These are phyloP conservation scores for Kluyveromyces aestuarii DNA, from an alignment of 805 yeast genomes.

Conservation along the genomic window DNA sequence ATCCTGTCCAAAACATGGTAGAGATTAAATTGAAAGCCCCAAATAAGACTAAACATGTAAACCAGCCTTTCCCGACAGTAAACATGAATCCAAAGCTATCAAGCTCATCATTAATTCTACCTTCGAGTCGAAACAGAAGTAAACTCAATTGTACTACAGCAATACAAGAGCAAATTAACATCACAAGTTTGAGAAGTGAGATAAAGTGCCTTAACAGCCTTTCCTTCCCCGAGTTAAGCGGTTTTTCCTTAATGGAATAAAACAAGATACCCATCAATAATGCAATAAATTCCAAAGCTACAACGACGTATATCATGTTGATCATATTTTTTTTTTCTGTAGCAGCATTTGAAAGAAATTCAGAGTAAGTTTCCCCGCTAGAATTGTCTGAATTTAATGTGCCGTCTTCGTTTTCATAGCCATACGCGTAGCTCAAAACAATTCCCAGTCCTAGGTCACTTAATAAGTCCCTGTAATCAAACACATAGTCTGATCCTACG, in stretches of 20 bases:
- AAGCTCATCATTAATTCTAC: conserved; percentile 17
- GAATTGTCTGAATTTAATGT: neutral
- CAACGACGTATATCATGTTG: conserved; percentile 11
- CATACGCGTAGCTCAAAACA: conserved; percentile 24
- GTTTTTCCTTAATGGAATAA: conserved; percentile 20
- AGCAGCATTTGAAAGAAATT: conserved; percentile 8
- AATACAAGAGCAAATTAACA: conserved; percentile 15
- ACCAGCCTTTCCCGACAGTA: conserved; percentile 20
- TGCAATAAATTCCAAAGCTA: conserved; percentile 8
- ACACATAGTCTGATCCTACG: conserved; percentile 14
- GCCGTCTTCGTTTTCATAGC: conserved; percentile 4
- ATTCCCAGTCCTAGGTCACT: conserved; percentile 19
- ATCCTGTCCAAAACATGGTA: conserved; percentile 25
- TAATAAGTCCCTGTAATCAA: conserved; percentile 22
- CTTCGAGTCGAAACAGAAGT: conserved; percentile 13
- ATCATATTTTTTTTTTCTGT: conserved; percentile 12
- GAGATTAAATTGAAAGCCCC: conserved; percentile 15
- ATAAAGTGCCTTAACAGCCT: conserved; percentile 15
- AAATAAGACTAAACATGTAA: conserved; percentile 15
- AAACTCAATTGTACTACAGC: conserved; percentile 11
- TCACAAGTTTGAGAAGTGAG: conserved; percentile 16
- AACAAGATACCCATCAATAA: conserved; percentile 16
- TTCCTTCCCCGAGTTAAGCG: conserved; percentile 14
- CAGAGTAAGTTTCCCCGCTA: conserved; percentile 4
- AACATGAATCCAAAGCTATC: conserved; percentile 20